Evolutionary conservation across 208 protist genomes (phyloP).

Genomic region (Trypanosoma lewisi): DNA sequence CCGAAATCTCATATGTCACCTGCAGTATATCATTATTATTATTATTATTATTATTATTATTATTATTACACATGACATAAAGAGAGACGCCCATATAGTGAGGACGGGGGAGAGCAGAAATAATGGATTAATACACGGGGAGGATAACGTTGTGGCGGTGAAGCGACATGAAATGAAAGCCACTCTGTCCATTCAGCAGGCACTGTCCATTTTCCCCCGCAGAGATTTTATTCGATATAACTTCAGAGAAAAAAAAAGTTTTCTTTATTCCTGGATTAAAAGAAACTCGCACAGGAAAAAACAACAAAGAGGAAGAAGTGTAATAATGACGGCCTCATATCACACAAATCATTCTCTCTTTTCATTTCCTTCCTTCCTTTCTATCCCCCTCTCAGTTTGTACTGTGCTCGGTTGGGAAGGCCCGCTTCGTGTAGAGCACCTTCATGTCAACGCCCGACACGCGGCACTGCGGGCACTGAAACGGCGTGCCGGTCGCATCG

Average conservation of each 20-base stretch:
- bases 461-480: slow-evolving; percentile 81
- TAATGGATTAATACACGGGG: no score
- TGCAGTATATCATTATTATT: no score
- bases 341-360: neutral
- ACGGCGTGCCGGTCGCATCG: slow-evolving; percentile 42
- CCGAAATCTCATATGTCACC: slow-evolving; percentile 71
- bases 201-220: no score
- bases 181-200: no score
- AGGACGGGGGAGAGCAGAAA: no score
- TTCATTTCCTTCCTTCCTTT: neutral
- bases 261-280: neutral
- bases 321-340: neutral
- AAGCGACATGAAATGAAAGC: no score
- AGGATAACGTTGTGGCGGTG: no score
- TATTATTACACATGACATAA: no score
- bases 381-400: slow-evolving; percentile 39
- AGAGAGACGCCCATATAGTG: no score
- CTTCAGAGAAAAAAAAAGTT: no score
- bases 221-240: no score
- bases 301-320: neutral
- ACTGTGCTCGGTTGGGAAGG: slow-evolving; percentile 75
- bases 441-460: slow-evolving; percentile 77
- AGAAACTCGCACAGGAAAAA: neutral
- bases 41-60: no score
- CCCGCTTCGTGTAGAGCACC: slow-evolving; percentile 70